Evolutionary conservation across 495 filamentous ascomycete genomes (phyloP), one percentile per base, ranked within the genome.

Genomic region (Podospora australis): DNA sequence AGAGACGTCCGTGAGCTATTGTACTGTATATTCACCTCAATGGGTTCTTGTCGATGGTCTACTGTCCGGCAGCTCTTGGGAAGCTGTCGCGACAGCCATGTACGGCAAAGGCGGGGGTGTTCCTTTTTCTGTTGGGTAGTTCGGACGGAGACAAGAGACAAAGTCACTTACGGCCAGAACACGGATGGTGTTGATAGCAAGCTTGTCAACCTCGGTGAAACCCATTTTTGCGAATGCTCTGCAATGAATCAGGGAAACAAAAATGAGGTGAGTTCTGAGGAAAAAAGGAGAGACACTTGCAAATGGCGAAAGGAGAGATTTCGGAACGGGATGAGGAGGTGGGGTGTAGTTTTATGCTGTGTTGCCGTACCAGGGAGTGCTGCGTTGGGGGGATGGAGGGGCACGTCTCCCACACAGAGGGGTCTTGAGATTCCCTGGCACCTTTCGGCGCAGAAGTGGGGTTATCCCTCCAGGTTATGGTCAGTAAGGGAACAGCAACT

Each of bases 161-260:
- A 16, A 48, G 39, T 2, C 29, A 79, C 87, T 67, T 85, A 98
- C 92, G 56, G 92, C 91, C 57, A 98, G 81, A 60, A 89, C 64
- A 67, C 94, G 89, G 74, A 97, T 97, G 66, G 91, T 95, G 84
- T 97, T 97, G 72, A 99, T 86, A 60, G 86, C 86, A 68, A 89
- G 80, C 76, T 84, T 73, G 68, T 99, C 92, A 60, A 80, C 62
- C 60, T 98, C 83, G 59, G 74, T 75, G 78, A 84, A 96, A 73
- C 80, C 82, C 92, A 98, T 98, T 72, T 74, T 94, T 70, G 68
- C 72, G 67, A 45, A 54, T 55, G 44, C 63, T 59, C 21, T 50
- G 22, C 28, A 26, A 21, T 50, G 42, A 35, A 52, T 52, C 58
- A 29, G 55, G 49, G 56, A 59, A 52, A 49, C 39, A 50, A 49